Conservation (phyloP, 148 eudicot genomes). For the Euryodendron excelsum region DNA sequence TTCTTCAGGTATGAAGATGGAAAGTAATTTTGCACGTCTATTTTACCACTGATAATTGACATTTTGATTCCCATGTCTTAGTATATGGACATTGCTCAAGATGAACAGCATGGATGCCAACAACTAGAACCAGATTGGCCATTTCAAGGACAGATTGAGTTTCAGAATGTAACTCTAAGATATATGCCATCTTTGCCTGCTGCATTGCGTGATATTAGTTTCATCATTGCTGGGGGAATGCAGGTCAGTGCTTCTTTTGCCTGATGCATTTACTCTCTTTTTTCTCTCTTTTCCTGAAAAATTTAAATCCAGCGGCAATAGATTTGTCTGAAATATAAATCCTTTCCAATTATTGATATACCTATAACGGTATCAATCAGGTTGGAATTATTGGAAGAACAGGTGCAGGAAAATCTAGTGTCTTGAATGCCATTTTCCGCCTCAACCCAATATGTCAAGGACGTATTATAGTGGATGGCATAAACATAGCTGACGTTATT, state of each 20-base stretch:
- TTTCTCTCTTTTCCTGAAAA: background rate
- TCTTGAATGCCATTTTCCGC: constrained; percentile 87
- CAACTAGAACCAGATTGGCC: constrained; percentile 62
- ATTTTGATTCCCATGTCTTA: constrained; percentile 26
- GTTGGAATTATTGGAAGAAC: constrained; percentile 96
- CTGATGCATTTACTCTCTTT: background rate
- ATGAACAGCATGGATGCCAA: constrained; percentile 46
- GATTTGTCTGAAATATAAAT: background rate
- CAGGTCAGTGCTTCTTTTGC: constrained; percentile 43
- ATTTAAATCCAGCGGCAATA: background rate
- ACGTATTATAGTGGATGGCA: constrained; percentile 60
- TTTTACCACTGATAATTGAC: background rate
- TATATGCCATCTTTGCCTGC: constrained; percentile 86
- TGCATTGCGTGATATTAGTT: constrained; percentile 61
- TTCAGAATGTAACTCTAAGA: constrained; percentile 76
- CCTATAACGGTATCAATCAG: constrained; percentile 33
- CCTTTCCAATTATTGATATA: background rate
- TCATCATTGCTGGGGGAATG: constrained; percentile 67
- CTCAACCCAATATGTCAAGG: constrained; percentile 75
- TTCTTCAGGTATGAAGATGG: constrained; percentile 54
- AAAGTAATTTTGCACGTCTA: background rate
- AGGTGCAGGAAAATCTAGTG: constrained; percentile 97
- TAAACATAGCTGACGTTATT: constrained; percentile 51
- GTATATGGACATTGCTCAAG: constrained; percentile 92
- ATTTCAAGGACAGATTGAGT: constrained; percentile 63